A percentile compares a stretch with the other conserved stretches of the same genome.
Evolutionary conservation across 768 basidiomycete genomes (phyloP).

Genomic region (Saitozyma sp.): DNA sequence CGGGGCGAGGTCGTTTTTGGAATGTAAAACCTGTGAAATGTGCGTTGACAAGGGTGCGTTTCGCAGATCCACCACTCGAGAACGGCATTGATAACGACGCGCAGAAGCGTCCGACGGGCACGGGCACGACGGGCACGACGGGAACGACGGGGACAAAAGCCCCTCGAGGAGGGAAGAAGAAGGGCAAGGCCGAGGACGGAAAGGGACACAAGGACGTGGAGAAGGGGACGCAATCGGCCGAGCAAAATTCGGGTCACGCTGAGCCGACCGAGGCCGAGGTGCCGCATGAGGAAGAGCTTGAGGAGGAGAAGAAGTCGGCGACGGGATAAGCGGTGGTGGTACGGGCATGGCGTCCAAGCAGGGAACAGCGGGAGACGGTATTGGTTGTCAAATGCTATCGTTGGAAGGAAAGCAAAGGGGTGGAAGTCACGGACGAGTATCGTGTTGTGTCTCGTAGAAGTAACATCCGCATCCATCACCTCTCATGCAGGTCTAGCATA

Average conservation of each 20-base stretch:
- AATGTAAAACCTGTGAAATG: not conserved
- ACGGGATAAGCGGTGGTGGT: conserved; percentile 17
- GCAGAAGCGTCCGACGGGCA: too few relatives aligned
- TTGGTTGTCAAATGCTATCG: too few relatives aligned
- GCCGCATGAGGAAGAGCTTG: conserved; percentile 10
- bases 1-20: conserved; percentile 5
- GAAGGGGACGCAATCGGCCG: not conserved
- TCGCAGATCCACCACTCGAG: too few relatives aligned
- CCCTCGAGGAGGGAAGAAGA: not conserved
- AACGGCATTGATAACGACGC: too few relatives aligned
- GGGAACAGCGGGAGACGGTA: too few relatives aligned
- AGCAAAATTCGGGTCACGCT: not conserved
- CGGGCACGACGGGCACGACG: not conserved
- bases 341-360: too few relatives aligned
- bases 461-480: too few relatives aligned
- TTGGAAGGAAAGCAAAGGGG: too few relatives aligned
- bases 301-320: conserved; percentile 35
- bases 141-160: not conserved
- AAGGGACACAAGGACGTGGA: conserved; percentile 7
- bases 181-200: not conserved
- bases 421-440: too few relatives aligned
- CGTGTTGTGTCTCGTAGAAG: too few relatives aligned
- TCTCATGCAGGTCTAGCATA: too few relatives aligned
- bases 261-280: conserved; percentile 7
- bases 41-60: conserved; percentile 1